Conservation (phyloP, 2,329 filamentous ascomycete genomes). For the Penicillium sp. region DNA sequence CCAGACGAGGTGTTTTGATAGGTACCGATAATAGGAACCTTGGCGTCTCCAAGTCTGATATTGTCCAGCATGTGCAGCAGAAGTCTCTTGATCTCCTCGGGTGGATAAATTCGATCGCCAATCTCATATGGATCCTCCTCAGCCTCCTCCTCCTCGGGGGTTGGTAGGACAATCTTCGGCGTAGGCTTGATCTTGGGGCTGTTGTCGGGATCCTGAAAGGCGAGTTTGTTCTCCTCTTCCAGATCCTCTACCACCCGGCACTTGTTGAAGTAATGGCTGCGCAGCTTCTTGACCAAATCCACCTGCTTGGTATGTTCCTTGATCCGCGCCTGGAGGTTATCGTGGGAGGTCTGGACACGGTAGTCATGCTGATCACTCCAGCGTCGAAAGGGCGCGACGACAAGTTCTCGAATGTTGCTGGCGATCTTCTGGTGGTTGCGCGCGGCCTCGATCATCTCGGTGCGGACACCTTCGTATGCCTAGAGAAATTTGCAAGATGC, state of each 20-base stretch:
- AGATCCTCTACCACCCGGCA: slow-evolving; percentile 94
- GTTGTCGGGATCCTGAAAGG: slow-evolving; percentile 82
- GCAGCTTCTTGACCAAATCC: slow-evolving; percentile 87
- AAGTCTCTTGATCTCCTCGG: slow-evolving; percentile 90
- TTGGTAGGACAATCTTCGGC: slow-evolving; percentile 82
- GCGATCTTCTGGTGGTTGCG: slow-evolving; percentile 94
- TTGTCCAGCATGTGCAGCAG: slow-evolving; percentile 83
- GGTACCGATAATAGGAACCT: slow-evolving; percentile 92
- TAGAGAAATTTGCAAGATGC: slow-evolving; percentile 43
- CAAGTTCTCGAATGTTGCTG: slow-evolving; percentile 92
- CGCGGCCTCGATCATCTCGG: slow-evolving; percentile 88
- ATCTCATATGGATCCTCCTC: slow-evolving; percentile 88
- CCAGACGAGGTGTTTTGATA: slow-evolving; percentile 93
- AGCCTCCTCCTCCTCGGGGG: slow-evolving; percentile 64
- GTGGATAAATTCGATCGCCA: slow-evolving; percentile 83
- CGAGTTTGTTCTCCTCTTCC: slow-evolving; percentile 98
- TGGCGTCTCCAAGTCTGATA: slow-evolving; percentile 86
- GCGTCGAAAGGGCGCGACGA: slow-evolving; percentile 89
- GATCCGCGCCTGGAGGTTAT: slow-evolving; percentile 87
- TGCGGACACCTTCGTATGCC: slow-evolving; percentile 92
- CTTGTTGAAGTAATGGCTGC: slow-evolving; percentile 98
- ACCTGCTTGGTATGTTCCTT: slow-evolving; percentile 93
- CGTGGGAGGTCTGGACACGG: slow-evolving; percentile 90
- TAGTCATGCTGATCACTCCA: slow-evolving; percentile 96
- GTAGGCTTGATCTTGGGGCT: slow-evolving; percentile 66